Evolutionary conservation across 306 rosid species (phyloP).

Genomic region (Cajanus cajan): DNA sequence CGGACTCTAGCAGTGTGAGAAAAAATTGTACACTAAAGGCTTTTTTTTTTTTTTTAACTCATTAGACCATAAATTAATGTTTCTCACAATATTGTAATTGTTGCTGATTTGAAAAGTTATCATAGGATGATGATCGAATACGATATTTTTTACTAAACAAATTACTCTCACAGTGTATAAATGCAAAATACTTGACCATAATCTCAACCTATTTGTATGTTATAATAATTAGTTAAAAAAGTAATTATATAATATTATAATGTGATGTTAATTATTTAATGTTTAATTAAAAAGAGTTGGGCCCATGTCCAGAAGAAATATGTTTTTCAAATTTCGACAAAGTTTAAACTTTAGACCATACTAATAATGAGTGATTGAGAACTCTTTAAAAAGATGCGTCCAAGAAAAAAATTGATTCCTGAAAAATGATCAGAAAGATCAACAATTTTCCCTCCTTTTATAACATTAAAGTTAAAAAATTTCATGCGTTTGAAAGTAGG

Average conservation of each 20-base stretch:
- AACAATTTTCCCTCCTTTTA: background rate
- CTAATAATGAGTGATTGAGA: slow-evolving; percentile 16
- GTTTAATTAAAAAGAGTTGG: slow-evolving; percentile 1
- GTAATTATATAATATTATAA: background rate
- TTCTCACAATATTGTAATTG: no score
- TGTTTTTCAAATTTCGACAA: slow-evolving; percentile 17
- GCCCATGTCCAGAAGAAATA: slow-evolving; percentile 16
- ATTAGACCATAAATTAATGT: no score
- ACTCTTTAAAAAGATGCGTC: slow-evolving; percentile 9
- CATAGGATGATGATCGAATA: no score
- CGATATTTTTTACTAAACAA: no score
- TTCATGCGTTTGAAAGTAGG: background rate
- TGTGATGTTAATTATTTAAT: background rate
- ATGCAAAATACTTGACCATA: no score
- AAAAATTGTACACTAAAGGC: background rate
- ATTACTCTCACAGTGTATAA: no score
- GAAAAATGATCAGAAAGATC: background rate
- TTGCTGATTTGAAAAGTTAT: no score
- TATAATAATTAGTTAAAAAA: no score
- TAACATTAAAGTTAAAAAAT: background rate
- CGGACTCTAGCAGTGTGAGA: background rate
- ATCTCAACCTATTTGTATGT: no score
- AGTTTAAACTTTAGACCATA: slow-evolving; percentile 28
- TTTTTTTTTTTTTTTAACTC: no score
- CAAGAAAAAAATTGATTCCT: background rate